Base-by-base conservation (phyloP, 306 rosid genomes). In the Echinosophora koreensis region DNA sequence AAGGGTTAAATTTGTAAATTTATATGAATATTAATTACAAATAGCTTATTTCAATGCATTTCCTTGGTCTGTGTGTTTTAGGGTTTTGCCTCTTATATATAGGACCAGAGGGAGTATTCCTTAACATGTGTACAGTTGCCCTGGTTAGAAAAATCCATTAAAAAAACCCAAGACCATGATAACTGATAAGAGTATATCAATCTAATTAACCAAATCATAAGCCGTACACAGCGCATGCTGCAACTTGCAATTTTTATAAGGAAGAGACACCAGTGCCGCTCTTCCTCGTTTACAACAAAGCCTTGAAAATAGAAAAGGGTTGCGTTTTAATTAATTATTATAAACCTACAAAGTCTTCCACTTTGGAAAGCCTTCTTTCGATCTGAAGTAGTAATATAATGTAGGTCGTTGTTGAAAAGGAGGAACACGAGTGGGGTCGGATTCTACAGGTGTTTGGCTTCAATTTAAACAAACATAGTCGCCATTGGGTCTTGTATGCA, bases 371-470 rank as follows among this genome's bases (percentile, higher is more conserved):
- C 30, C 5, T n/a, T 46, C 5, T 65, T 77, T 17, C 47, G 64
- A 58, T 66, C 17, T 77, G 59, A 35, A 61, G 6, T 6, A 77
- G 70, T 68, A 77, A 68, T 58, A 30, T 28, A 12, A 14, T 50
- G 72, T 50, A 11, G 35, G n/a, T 8, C 5, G 6, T 15, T 63
- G 67, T 41, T 64, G 14, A 42, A 72, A 80, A 72, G 73, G 54
- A 32, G 15, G 69, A 80, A 56, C 47, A 56, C 55, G 65, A 9
- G 79, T 74, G 60, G 75, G 80, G 70, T 47, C 58, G 39, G 57
- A 74, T 80, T 74, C 76, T 34, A 74, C 80, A 80, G 28, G 75
- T 73, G 80, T 80, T 66, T 73, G 84, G 80, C 32, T 73, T 63
- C 17, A 54, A 4, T 68, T 71, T 64, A 73, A 80, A 80, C 30